A percentile compares a stretch with the other conserved stretches of the same genome.
These are phyloP conservation scores for Colletotrichum tofieldiae DNA, from an alignment of 2,329 filamentous ascomycete genomes.

Conservation along the genomic window DNA sequence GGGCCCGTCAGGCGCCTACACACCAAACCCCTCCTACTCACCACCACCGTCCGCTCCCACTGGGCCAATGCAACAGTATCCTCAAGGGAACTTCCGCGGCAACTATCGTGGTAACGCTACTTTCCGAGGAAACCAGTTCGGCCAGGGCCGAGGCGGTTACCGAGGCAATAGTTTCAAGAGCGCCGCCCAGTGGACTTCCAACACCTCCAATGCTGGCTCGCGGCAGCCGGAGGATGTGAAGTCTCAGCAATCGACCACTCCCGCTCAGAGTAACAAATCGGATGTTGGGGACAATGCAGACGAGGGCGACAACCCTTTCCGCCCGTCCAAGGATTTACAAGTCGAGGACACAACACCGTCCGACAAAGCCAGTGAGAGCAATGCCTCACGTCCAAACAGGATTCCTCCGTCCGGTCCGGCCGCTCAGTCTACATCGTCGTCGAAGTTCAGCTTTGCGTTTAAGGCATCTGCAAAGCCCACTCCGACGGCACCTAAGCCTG, in stretches of 20 bases:
- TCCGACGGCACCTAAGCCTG: slow-evolving; percentile 72
- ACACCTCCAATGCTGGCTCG: slow-evolving; percentile 58
- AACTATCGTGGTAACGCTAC: slow-evolving; percentile 63
- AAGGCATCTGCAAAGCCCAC: slow-evolving; percentile 79
- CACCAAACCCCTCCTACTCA: slow-evolving; percentile 62
- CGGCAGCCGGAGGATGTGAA: slow-evolving; percentile 55
- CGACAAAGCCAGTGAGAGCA: slow-evolving; percentile 61
- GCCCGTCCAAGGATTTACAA: slow-evolving; percentile 75
- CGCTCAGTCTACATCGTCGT: slow-evolving; percentile 60
- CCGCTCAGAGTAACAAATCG: slow-evolving; percentile 45
- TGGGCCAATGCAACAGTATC: slow-evolving; percentile 70
- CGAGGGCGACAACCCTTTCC: slow-evolving; percentile 73
- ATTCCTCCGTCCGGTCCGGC: slow-evolving; percentile 70
- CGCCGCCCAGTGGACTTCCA: slow-evolving; percentile 77
- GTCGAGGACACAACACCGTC: slow-evolving; percentile 70
- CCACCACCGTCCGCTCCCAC: slow-evolving; percentile 71
- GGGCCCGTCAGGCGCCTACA: slow-evolving; percentile 70
- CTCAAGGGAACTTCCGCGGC: slow-evolving; percentile 62
- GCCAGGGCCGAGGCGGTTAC: slow-evolving; percentile 64
- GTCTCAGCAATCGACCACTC: slow-evolving; percentile 47
- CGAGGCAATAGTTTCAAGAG: slow-evolving; percentile 77
- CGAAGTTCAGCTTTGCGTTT: slow-evolving; percentile 94
- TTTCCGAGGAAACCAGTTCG: slow-evolving; percentile 74
- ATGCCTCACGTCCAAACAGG: slow-evolving; percentile 70
- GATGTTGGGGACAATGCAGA: slow-evolving; percentile 56